phyloP scores from a whole-genome alignment of 495 filamentous ascomycete species.

The Cercophora sp. region DNA sequence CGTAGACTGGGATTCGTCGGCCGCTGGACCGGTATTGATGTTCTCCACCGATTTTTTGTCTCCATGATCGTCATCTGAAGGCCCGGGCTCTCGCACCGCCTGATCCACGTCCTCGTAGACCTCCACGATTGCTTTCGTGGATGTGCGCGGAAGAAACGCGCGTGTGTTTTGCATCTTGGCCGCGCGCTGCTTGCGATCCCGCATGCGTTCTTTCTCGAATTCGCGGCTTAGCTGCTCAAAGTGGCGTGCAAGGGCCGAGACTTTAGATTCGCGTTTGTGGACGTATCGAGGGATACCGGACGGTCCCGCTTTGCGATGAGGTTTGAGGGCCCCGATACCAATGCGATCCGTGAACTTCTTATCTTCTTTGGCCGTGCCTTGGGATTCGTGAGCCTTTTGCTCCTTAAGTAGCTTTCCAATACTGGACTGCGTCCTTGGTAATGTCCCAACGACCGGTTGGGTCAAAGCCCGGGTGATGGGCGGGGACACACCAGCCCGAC shows the following conservation, averaged over 20 bases:
- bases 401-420: constrained; percentile 34
- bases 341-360: constrained; percentile 70
- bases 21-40: constrained; percentile 26
- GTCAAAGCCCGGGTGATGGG: constrained; percentile 67
- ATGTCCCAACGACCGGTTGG: constrained; percentile 52
- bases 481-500: constrained; percentile 52
- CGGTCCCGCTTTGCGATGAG: constrained; percentile 55
- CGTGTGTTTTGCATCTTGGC: constrained; percentile 76
- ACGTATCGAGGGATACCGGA: constrained; percentile 90
- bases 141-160: constrained; percentile 76
- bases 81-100: constrained; percentile 81
- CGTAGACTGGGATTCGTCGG: constrained; percentile 29
- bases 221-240: constrained; percentile 96
- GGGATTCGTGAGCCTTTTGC: constrained; percentile 30
- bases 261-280: constrained; percentile 63
- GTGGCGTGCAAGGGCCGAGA: constrained; percentile 85
- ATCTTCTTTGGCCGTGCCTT: constrained; percentile 50
- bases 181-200: constrained; percentile 75
- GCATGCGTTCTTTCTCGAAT: constrained; percentile 90
- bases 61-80: constrained; percentile 58
- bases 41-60: constrained; percentile 16
- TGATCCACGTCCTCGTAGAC: constrained; percentile 91
- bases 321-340: constrained; percentile 56
- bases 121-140: constrained; percentile 93
- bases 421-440: constrained; percentile 30